Evolutionary conservation across 352 stramenopile genomes (phyloP).

Genomic region (Phytophthora sp.): DNA sequence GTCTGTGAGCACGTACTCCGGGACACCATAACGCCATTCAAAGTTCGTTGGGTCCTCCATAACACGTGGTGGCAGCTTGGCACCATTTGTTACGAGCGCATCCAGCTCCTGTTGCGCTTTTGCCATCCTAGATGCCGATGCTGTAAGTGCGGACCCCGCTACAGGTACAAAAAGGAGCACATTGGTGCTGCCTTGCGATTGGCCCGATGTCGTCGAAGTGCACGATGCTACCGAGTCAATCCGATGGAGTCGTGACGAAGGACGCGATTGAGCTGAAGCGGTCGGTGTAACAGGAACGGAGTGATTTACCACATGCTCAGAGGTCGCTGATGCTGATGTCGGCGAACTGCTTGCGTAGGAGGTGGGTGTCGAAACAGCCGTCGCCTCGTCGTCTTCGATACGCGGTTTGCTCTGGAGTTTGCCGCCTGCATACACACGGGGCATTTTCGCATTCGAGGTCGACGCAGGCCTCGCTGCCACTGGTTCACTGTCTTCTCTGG

Average conservation of each 20-base stretch:
- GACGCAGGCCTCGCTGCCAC: slow-evolving; percentile 22
- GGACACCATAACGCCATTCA: slow-evolving; percentile 68
- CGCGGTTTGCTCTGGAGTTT: slow-evolving; percentile 30
- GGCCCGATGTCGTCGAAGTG: slow-evolving; percentile 34
- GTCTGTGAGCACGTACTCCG: slow-evolving; percentile 80
- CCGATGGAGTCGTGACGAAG: slow-evolving; percentile 18
- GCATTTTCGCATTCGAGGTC: slow-evolving; percentile 39
- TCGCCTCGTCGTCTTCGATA: slow-evolving; percentile 38
- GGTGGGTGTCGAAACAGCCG: slow-evolving; percentile 35
- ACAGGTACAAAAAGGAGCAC: slow-evolving; percentile 77
- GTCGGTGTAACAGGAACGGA: background rate
- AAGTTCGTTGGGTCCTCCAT: slow-evolving; percentile 32
- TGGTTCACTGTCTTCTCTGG: slow-evolving; percentile 3
- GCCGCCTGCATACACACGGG: slow-evolving; percentile 36
- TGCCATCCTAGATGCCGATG: slow-evolving; percentile 65
- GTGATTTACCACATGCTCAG: slow-evolving; percentile 24
- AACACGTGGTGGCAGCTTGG: slow-evolving; percentile 61
- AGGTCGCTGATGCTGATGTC: slow-evolving; percentile 26
- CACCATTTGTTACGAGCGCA: slow-evolving; percentile 53
- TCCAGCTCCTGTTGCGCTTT: slow-evolving; percentile 66
- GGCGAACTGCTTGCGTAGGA: slow-evolving; percentile 28
- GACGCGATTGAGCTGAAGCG: background rate
- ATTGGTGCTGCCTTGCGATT: slow-evolving; percentile 36
- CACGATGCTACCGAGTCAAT: slow-evolving; percentile 38
- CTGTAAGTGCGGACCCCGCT: slow-evolving; percentile 67